Percentiles rank a stretch among this genome's conserved stretches.
These are phyloP conservation scores for Blastobotrys elegans DNA, from an alignment of 1,139 yeast genomes.

Conservation along the genomic window DNA sequence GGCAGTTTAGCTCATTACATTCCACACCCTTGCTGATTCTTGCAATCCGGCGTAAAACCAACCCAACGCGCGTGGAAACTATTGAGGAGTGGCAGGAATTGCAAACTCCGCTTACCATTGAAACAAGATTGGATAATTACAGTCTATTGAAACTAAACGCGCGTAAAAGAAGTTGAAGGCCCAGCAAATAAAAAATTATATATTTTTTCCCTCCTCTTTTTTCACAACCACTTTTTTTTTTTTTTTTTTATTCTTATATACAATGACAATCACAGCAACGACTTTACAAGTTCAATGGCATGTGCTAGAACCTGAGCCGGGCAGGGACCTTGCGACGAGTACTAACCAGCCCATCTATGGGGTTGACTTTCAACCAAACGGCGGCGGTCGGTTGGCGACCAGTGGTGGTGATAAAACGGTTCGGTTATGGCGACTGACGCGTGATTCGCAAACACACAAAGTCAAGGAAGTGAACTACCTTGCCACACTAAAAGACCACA, in stretches of 20 bases:
- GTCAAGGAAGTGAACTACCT: constrained; percentile 37
- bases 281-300: constrained; percentile 1
- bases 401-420: constrained; percentile 95
- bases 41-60: constrained; percentile 15
- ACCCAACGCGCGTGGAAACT: constrained; percentile 15
- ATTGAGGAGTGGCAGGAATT: constrained; percentile 17
- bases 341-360: constrained; percentile 67
- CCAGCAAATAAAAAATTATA: neutral
- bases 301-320: neutral
- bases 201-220: neutral
- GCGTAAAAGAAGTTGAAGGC: neutral
- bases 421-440: constrained; percentile 49
- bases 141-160: constrained; percentile 6
- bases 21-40: constrained; percentile 15
- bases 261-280: neutral
- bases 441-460: constrained; percentile 11
- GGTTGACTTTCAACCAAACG: constrained; percentile 65
- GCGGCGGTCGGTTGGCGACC: constrained; percentile 56
- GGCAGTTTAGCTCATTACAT: constrained; percentile 1
- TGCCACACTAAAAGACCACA: constrained; percentile 77
- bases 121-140: constrained; percentile 9
- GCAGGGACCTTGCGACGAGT: neutral
- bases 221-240: neutral
- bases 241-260: neutral
- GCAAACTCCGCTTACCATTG: constrained; percentile 4